Evolutionary conservation across 495 filamentous ascomycete species (phyloP).

Genomic region (Neurospora discreta): DNA sequence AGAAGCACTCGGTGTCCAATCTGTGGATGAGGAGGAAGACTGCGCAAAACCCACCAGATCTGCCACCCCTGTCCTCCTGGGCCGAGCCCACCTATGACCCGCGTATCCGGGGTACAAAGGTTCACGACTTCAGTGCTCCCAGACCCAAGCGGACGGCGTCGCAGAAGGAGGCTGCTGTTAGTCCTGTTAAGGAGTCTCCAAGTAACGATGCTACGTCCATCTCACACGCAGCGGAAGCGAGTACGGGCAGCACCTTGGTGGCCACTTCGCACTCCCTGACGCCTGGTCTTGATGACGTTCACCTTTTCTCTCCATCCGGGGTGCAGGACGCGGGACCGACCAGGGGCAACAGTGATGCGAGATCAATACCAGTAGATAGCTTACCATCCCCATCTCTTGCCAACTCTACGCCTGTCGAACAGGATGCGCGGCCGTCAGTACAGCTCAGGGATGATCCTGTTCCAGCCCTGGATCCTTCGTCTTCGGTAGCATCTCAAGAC

Average conservation of each 20-base stretch:
- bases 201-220: not conserved
- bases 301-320: not conserved
- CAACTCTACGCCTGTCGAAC: constrained; percentile 6
- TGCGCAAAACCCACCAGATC: constrained; percentile 31
- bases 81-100: constrained; percentile 54
- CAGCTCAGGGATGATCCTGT: constrained; percentile 26
- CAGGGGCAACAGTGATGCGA: not conserved
- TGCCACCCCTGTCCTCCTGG: constrained; percentile 39
- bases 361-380: not conserved
- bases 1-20: constrained; percentile 40
- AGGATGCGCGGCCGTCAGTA: constrained; percentile 17
- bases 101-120: constrained; percentile 67
- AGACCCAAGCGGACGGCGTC: constrained; percentile 46
- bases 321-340: not conserved
- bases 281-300: not conserved
- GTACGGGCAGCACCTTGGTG: not conserved
- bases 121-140: constrained; percentile 88
- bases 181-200: not conserved
- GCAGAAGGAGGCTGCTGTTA: constrained; percentile 6
- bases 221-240: not conserved
- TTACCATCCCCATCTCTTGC: not conserved
- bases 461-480: constrained; percentile 15
- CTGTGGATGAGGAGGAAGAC: constrained; percentile 31
- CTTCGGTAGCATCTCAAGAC: constrained; percentile 22
- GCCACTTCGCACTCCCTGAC: not conserved